Base-by-base conservation (phyloP, 352 stramenopile species). In the Phytopythium cucurbitacearum region DNA sequence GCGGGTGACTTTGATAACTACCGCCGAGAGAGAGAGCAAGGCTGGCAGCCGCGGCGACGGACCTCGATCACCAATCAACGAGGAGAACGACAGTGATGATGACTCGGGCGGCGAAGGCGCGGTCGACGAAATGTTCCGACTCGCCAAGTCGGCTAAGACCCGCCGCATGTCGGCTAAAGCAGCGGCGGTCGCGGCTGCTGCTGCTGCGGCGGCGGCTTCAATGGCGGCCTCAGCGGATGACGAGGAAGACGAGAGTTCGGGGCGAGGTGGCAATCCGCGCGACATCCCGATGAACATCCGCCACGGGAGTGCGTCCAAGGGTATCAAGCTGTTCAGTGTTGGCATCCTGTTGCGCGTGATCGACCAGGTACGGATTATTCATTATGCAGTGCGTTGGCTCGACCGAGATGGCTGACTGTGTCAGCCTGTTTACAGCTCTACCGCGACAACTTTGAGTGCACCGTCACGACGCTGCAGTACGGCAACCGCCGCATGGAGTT, bases 401-500 rank as follows among this genome's bases (percentile, higher is more conserved):
- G 34, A 11, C 4, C 6, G 40, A 37, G 33, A 38, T 13, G 12
- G 40, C 41, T 41, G 40, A 43, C 11, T 45, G 43, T n/a, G 35
- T 34, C 48, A 4, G 16, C n/a, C 2, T 47, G 6, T 38, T 7
- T 21, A 10, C 43, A 87, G 69, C 71, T 91, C 35, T 92, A 90
- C 58, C 79, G 76, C 8, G 81, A 92, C 42, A 73, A 78, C 56
- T 89, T 86, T 56, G 79, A 90, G 59, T 61, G 67, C 16, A 82
- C 81, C 60, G 54, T 84, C 8, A 57, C 73, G 33, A 77, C 71
- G 42, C 64, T 85, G n/a, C 80, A 92, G 57, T 89, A 92, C 53
- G 80, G 78, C 35, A 78, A 61, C 56, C 71, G 78, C 3, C 76
- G 79, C 32, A 92, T 88, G 68, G 75, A 83, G 40, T 91, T 89